phyloP scores from a whole-genome alignment of 2,329 filamentous ascomycete genomes.

The Fusarium sp. region DNA sequence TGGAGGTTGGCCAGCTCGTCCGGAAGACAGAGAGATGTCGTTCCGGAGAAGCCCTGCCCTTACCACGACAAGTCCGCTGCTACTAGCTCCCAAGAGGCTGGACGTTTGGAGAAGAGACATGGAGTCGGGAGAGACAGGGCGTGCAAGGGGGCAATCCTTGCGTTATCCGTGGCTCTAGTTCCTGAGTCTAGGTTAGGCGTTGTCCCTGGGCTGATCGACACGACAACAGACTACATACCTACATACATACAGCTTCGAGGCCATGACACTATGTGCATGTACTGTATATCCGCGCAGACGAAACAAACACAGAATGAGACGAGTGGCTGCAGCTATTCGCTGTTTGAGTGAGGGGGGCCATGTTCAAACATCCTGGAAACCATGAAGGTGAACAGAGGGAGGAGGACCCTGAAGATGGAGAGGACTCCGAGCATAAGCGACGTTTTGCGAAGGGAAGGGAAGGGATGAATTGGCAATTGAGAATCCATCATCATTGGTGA shows the following conservation, averaged over 20 bases:
- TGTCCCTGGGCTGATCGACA: slow-evolving; percentile 22
- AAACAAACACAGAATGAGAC: slow-evolving; percentile 8
- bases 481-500: slow-evolving; percentile 3
- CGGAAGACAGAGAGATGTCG: slow-evolving; percentile 2
- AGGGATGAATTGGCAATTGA: not conserved
- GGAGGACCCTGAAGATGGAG: slow-evolving; percentile 12
- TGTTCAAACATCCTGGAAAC: slow-evolving; percentile 6
- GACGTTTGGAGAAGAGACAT: slow-evolving; percentile 1
- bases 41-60: slow-evolving; percentile 4
- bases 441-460: not conserved
- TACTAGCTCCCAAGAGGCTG: slow-evolving; percentile 10
- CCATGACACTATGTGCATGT: slow-evolving; percentile 10
- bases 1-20: slow-evolving; percentile 2
- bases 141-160: slow-evolving; percentile 16
- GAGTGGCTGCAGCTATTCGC: slow-evolving; percentile 1
- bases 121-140: slow-evolving; percentile 7
- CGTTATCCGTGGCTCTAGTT: slow-evolving; percentile 15
- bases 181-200: slow-evolving; percentile 3
- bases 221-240: not conserved
- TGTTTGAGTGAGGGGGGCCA: not conserved
- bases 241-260: slow-evolving; percentile 6
- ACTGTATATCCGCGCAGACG: not conserved
- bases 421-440: slow-evolving; percentile 6
- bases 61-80: not conserved
- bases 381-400: not conserved